Evolutionary conservation across 306 rosid genomes (phyloP).

Genomic region (Pyrus pyrifolia): DNA sequence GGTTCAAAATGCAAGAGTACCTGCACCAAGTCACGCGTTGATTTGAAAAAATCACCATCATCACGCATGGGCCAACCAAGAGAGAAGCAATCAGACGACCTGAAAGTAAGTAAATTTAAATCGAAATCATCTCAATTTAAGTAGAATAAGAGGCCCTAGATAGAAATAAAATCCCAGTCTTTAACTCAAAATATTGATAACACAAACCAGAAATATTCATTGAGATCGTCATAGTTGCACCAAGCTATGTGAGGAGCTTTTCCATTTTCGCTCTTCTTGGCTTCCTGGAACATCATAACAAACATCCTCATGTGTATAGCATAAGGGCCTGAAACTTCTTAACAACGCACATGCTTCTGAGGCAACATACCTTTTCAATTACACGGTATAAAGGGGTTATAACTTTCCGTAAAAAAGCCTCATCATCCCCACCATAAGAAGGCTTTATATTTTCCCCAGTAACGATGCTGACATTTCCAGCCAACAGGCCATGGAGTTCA

Average conservation of each 20-base stretch:
- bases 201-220: conserved; percentile 94
- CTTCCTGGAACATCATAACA: conserved; percentile 49
- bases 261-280: conserved; percentile 63
- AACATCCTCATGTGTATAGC: conserved; percentile 10
- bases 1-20: conserved; percentile 26
- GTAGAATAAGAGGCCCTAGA: conserved; percentile 1
- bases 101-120: conserved; percentile 18
- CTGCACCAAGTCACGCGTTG: conserved; percentile 57
- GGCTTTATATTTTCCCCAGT: conserved; percentile 99
- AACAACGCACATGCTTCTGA: conserved; percentile 10
- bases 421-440: conserved; percentile 97
- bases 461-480: conserved; percentile 97
- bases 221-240: conserved; percentile 95
- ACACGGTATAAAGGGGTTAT: conserved; percentile 76
- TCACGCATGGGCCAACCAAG: conserved; percentile 99
- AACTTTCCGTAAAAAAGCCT: conserved; percentile 89
- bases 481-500: conserved; percentile 92
- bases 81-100: conserved; percentile 91
- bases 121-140: neutral
- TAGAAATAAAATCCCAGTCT: conserved; percentile 13
- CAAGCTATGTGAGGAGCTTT: conserved; percentile 73
- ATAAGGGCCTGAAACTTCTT: conserved; percentile 15
- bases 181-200: conserved; percentile 17
- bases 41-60: conserved; percentile 89
- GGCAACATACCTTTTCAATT: conserved; percentile 54